Conservation (phyloP, 2,329 filamentous ascomycete genomes). For the Ciborinia camelliae region DNA sequence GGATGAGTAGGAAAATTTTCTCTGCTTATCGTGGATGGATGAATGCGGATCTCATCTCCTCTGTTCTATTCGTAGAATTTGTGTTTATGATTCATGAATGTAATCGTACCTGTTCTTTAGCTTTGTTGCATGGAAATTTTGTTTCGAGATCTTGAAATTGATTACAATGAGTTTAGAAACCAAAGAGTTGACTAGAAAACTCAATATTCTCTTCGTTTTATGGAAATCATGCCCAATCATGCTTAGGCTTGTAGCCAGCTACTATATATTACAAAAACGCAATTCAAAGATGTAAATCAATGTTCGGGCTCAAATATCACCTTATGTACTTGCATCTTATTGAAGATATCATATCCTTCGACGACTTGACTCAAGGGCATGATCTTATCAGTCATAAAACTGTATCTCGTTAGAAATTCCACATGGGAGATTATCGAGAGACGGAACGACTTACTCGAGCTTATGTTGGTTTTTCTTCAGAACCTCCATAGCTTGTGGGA, state of each 20-base stretch:
- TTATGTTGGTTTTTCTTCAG: conserved; percentile 64
- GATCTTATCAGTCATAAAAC: conserved; percentile 74
- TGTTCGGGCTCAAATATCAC: conserved; percentile 56
- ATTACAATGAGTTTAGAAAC: background rate
- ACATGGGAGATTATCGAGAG: no score
- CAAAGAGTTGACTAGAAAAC: background rate
- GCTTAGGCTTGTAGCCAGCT: background rate
- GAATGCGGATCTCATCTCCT: background rate
- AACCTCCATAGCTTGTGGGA: conserved; percentile 60
- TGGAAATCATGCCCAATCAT: background rate
- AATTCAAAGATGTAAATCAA: background rate
- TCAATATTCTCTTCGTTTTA: background rate
- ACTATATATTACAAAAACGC: background rate
- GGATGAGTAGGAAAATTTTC: conserved; percentile 40
- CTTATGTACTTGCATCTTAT: conserved; percentile 71
- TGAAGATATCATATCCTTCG: conserved; percentile 68
- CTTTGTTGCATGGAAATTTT: background rate
- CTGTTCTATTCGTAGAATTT: background rate
- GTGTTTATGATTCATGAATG: background rate
- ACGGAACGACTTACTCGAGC: conserved; percentile 55
- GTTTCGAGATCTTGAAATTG: background rate
- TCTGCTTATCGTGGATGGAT: background rate
- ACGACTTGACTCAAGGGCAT: conserved; percentile 66
- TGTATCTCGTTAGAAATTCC: conserved; percentile 38
- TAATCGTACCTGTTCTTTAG: background rate